Evolutionary conservation across 306 rosid genomes (phyloP), one percentile per base, ranked within the genome.

Genomic region (Cyamopsis tetragonoloba): DNA sequence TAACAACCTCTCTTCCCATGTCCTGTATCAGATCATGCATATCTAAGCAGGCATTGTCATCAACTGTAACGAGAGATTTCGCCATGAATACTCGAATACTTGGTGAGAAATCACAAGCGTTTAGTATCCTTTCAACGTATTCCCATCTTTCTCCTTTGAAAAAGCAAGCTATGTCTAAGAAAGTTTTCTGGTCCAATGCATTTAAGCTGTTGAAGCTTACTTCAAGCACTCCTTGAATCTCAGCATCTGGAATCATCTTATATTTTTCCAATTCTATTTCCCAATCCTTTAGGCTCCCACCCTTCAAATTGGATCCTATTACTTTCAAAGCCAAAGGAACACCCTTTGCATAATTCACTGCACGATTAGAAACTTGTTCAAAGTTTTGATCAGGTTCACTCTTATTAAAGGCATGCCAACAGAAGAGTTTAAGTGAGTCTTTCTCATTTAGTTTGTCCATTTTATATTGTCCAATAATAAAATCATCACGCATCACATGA

Each of bases 161-260:
- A 35, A 76, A 76, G 15, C 76, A 68, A 38, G 71, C 71, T 13
- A 76, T 41, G 39, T 76, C 76, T 1, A 76, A 17, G 35, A 76
- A 69, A 41, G 17, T 22, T 17, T 54, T 26, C 43, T 54, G 41
- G 14, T 68, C 54, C 42, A 54, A 15, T 1, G 9, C 39, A 15
- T 3, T 3, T 5, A 69, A n/a, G 55, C 57, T 39, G 0, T 30
- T 0, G 32, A 41, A 69, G 35, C 71, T 77, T 70, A 53, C 11
- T 69, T 42, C 44, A 3, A 76, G 72, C 22, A 61, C 41, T 0
- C 10, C 20, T 42, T 69, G 66, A 41, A 68, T 70, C 41, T 53
- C 42, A 7, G 1, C 6, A 19, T 19, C 1, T 19, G 62, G 79
- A 66, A 35, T 7, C 12, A 0, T 47, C 11, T 14, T 24, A 15